Conservation (phyloP, 2,329 filamentous ascomycete species). For the Massarina eburnea region DNA sequence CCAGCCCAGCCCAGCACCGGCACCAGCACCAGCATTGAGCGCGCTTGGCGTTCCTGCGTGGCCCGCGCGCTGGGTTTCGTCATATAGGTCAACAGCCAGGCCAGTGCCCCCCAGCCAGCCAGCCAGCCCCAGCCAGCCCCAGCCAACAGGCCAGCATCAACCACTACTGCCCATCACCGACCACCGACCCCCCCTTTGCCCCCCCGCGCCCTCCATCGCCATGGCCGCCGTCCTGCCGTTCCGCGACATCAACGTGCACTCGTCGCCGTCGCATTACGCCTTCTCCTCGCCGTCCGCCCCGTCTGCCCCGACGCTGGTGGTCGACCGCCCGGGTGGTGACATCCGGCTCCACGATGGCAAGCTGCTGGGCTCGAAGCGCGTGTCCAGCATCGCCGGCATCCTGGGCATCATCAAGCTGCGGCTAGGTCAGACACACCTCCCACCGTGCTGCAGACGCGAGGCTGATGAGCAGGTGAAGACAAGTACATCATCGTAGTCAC, state of each 20-base stretch:
- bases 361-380: constrained; percentile 74
- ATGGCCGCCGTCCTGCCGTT: constrained; percentile 69
- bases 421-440: constrained; percentile 66
- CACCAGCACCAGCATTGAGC: no score
- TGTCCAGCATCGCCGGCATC: constrained; percentile 93
- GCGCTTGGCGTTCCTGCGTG: neutral
- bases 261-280: constrained; percentile 87
- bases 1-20: no score
- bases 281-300: constrained; percentile 96
- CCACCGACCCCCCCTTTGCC: neutral
- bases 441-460: constrained; percentile 9
- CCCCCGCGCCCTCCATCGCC: constrained; percentile 3
- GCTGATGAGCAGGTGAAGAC: constrained; percentile 53
- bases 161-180: neutral
- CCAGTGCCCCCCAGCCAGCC: no score
- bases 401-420: constrained; percentile 91
- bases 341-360: constrained; percentile 80
- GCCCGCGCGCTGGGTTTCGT: constrained; percentile 14
- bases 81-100: constrained; percentile 4
- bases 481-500: constrained; percentile 98
- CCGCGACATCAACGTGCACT: constrained; percentile 95
- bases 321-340: constrained; percentile 92
- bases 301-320: constrained; percentile 79
- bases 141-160: neutral
- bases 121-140: no score